Percentiles rank a stretch among this genome's conserved stretches.
Evolutionary conservation across 2,329 filamentous ascomycete species (phyloP).

Genomic region (Fusarium humuli): DNA sequence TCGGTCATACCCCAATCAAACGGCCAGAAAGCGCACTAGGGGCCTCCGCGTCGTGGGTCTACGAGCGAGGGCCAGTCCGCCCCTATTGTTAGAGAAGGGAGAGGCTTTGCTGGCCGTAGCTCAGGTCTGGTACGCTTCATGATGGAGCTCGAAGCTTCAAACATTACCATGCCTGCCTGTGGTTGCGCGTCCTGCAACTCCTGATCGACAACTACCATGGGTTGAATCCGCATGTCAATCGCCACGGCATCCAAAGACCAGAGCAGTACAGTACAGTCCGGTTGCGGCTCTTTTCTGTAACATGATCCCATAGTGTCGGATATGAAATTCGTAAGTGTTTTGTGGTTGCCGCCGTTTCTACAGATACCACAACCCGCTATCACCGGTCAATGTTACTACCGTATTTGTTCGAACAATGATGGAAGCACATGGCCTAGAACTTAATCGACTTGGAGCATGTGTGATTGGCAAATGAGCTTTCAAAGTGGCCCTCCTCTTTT

Average conservation of each 20-base stretch:
- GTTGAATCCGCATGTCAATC: slow-evolving; percentile 24
- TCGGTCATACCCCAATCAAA: slow-evolving; percentile 37
- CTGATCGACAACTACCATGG: slow-evolving; percentile 33
- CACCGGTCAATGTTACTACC: background rate
- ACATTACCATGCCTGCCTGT: slow-evolving; percentile 22
- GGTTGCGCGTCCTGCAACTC: slow-evolving; percentile 46
- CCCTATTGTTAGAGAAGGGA: slow-evolving; percentile 41
- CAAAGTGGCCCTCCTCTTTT: slow-evolving; percentile 31
- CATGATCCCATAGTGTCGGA: slow-evolving; percentile 14
- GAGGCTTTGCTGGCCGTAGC: slow-evolving; percentile 29
- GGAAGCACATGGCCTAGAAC: slow-evolving; percentile 16
- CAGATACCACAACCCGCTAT: background rate
- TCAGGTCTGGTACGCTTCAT: slow-evolving; percentile 21
- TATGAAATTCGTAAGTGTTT: slow-evolving; percentile 29
- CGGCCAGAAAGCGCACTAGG: slow-evolving; percentile 23
- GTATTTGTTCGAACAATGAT: background rate
- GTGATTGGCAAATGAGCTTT: slow-evolving; percentile 36
- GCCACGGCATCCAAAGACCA: slow-evolving; percentile 3
- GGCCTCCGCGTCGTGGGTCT: slow-evolving; percentile 28
- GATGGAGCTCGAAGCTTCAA: slow-evolving; percentile 16
- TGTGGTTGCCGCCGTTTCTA: slow-evolving; percentile 12
- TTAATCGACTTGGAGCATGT: slow-evolving; percentile 11
- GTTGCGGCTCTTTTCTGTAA: slow-evolving; percentile 22
- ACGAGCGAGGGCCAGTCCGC: slow-evolving; percentile 33
- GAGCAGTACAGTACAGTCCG: background rate